phyloP scores from a whole-genome alignment of 2,329 filamentous ascomycete species.

The Claviceps spartinae region DNA sequence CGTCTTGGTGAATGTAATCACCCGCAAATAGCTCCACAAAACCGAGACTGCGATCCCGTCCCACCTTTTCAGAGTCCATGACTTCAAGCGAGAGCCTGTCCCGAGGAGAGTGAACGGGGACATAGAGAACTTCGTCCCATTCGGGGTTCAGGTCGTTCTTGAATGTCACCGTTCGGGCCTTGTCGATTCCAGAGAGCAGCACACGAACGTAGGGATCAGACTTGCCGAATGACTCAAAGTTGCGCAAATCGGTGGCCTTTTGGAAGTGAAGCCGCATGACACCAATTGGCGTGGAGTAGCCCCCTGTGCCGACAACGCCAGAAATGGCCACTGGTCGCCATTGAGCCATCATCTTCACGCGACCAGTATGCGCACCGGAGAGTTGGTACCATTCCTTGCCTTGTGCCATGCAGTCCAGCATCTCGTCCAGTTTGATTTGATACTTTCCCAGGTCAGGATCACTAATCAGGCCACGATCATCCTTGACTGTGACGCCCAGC shows the following conservation, averaged over 20 bases:
- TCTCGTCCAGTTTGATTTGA: slow-evolving; percentile 88
- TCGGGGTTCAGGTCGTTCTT: slow-evolving; percentile 90
- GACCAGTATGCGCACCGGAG: slow-evolving; percentile 64
- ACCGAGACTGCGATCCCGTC: slow-evolving; percentile 80
- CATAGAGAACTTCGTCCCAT: slow-evolving; percentile 90
- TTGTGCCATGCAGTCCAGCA: slow-evolving; percentile 80
- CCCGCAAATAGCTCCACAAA: slow-evolving; percentile 61
- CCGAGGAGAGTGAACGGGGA: slow-evolving; percentile 72
- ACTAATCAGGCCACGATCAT: slow-evolving; percentile 71
- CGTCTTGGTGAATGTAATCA: slow-evolving; percentile 67
- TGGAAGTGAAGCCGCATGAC: slow-evolving; percentile 91
- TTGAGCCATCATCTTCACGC: slow-evolving; percentile 78
- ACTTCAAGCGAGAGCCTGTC: slow-evolving; percentile 84
- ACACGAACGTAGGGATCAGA: slow-evolving; percentile 91
- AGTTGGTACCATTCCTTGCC: slow-evolving; percentile 96
- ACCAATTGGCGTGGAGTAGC: slow-evolving; percentile 86
- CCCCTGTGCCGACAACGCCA: slow-evolving; percentile 66
- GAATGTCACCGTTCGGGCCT: slow-evolving; percentile 86
- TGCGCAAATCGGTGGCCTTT: slow-evolving; percentile 69
- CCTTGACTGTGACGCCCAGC: slow-evolving; percentile 85
- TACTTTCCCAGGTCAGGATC: slow-evolving; percentile 85
- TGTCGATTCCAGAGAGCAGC: slow-evolving; percentile 78
- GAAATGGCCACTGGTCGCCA: slow-evolving; percentile 91
- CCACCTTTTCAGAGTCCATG: slow-evolving; percentile 90
- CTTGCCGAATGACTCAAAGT: slow-evolving; percentile 90